Evolutionary conservation across 2,329 filamentous ascomycete genomes (phyloP).

Genomic region (Trichoderma sp.): DNA sequence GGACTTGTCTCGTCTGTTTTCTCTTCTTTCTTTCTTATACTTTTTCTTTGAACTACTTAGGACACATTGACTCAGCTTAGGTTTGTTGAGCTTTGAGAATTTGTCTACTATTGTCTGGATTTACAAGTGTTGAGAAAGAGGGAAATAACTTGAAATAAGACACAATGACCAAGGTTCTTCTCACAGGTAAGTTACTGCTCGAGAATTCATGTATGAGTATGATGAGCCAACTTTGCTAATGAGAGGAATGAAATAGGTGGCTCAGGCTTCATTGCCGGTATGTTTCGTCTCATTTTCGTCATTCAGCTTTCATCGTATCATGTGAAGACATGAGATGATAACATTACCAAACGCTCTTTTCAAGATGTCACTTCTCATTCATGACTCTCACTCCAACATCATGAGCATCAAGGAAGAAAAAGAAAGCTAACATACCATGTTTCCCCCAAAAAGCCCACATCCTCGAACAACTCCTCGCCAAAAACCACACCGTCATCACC

Average conservation of each 20-base stretch:
- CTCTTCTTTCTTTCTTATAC: background rate
- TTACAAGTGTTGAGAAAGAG: background rate
- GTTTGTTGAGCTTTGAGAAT: background rate
- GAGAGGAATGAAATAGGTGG: constrained; percentile 26
- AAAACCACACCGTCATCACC: constrained; percentile 52
- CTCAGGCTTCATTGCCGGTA: constrained; percentile 37
- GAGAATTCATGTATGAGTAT: background rate
- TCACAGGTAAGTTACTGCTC: constrained; percentile 27
- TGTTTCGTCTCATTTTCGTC: background rate
- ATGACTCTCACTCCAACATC: background rate
- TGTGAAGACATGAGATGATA: background rate
- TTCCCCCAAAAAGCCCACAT: constrained; percentile 45
- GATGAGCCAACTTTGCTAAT: background rate
- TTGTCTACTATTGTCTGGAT: background rate
- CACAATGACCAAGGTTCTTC: constrained; percentile 32
- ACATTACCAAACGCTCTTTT: background rate
- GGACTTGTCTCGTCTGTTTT: background rate
- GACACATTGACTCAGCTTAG: background rate
- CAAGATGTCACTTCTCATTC: background rate
- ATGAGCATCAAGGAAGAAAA: background rate
- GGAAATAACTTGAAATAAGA: background rate
- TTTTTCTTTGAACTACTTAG: background rate
- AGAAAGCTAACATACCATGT: background rate
- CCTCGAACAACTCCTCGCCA: constrained; percentile 51
- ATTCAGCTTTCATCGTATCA: background rate